Conservation (phyloP, 805 yeast genomes). For the Ogataea henricii region DNA sequence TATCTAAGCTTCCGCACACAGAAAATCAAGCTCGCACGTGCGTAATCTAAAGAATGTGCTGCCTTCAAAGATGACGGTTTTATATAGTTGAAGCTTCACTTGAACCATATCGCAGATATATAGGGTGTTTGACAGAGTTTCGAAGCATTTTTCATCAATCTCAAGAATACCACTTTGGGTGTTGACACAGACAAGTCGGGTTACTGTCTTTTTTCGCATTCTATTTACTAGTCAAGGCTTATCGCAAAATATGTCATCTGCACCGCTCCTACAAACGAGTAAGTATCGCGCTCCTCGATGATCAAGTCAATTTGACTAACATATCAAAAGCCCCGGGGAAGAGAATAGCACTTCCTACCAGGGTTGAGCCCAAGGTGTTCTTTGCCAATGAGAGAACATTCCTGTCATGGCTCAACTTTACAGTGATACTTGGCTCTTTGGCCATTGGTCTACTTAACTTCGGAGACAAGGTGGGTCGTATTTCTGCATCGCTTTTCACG, state of each 20-base stretch:
- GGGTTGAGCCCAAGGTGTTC: conserved; percentile 98
- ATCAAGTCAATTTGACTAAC: conserved; percentile 6
- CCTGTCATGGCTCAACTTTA: conserved; percentile 96
- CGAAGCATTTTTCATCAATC: background rate
- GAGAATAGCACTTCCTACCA: conserved; percentile 95
- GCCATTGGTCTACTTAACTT: conserved; percentile 95
- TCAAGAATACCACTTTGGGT: background rate
- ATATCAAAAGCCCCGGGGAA: conserved; percentile 49
- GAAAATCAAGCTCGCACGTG: conserved; percentile 11
- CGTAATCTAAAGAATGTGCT: conserved; percentile 9
- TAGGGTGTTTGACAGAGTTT: background rate
- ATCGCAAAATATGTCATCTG: conserved; percentile 54
- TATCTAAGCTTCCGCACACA: background rate
- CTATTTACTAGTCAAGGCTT: background rate
- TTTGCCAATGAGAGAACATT: conserved; percentile 99
- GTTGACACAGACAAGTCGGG: background rate
- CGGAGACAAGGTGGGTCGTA: conserved; percentile 91
- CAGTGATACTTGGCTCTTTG: conserved; percentile 95
- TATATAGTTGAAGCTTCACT: background rate
- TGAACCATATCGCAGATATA: background rate
- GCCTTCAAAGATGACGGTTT: background rate
- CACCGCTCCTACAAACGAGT: conserved; percentile 73
- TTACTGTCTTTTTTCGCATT: background rate
- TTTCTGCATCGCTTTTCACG: conserved; percentile 92
- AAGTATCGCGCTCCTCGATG: conserved; percentile 25